Percentiles rank a stretch among this genome's conserved stretches.
Evolutionary conservation across 2,329 filamentous ascomycete genomes (phyloP).

Genomic region (Colletotrichum sojae): DNA sequence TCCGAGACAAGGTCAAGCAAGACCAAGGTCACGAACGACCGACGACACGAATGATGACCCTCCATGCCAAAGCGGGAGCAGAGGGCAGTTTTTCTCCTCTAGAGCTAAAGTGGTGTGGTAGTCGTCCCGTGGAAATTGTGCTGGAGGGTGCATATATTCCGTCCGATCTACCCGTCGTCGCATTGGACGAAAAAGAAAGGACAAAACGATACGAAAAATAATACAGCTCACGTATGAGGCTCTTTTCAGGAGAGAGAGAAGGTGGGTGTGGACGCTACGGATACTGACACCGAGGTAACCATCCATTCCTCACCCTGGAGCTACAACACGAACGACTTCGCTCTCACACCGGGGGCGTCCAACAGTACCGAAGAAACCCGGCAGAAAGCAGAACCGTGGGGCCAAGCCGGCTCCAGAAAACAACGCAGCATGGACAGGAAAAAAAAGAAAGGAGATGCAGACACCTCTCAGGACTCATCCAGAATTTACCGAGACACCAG

Average conservation of each 20-base stretch:
- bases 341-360: too few relatives aligned
- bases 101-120: background rate
- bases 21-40: background rate
- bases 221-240: background rate
- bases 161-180: background rate
- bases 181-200: too few relatives aligned
- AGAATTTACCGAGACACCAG: slow-evolving; percentile 25
- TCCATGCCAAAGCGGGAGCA: background rate
- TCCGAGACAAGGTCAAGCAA: background rate
- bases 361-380: too few relatives aligned
- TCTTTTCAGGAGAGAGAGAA: background rate
- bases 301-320: too few relatives aligned
- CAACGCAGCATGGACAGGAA: background rate
- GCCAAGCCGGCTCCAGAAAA: too few relatives aligned
- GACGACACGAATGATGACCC: too few relatives aligned
- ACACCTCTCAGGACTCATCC: background rate
- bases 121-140: background rate
- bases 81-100: background rate
- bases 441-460: slow-evolving; percentile 3
- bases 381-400: too few relatives aligned
- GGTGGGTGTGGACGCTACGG: background rate
- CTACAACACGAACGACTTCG: too few relatives aligned
- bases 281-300: too few relatives aligned
- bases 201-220: background rate
- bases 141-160: background rate